Evolutionary conservation across 192 early-diverging fungal genomes (phyloP).

Genomic region (Coemansia sp.): DNA sequence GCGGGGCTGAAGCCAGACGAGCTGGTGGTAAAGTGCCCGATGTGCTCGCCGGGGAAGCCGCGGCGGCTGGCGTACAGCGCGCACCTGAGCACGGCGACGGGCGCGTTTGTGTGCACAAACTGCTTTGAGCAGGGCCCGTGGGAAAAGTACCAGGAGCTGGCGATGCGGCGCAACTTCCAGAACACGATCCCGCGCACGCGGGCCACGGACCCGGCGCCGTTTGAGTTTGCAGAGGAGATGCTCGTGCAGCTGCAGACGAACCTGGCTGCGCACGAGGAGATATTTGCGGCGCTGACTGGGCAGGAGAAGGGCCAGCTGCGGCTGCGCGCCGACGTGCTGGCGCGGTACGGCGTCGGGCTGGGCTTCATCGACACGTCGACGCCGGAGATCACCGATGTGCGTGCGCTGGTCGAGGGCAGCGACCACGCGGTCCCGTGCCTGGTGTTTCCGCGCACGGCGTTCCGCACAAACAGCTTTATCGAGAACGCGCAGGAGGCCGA

Average conservation of each 20-base stretch:
- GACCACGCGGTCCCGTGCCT: slow-evolving; percentile 34
- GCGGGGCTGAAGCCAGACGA: slow-evolving; percentile 50
- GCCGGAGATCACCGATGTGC: slow-evolving; percentile 28
- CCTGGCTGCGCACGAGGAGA: slow-evolving; percentile 41
- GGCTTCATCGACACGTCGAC: slow-evolving; percentile 36
- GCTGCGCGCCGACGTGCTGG: slow-evolving; percentile 37
- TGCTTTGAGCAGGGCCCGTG: slow-evolving; percentile 59
- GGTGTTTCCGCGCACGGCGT: slow-evolving; percentile 53
- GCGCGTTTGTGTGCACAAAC: slow-evolving; percentile 57
- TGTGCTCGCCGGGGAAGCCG: slow-evolving; percentile 50
- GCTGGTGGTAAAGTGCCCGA: slow-evolving; percentile 52
- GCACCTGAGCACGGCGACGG: slow-evolving; percentile 52
- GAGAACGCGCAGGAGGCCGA: slow-evolving; percentile 6
- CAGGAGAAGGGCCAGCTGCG: slow-evolving; percentile 31
- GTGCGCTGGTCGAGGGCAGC: slow-evolving; percentile 25
- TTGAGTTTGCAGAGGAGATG: slow-evolving; percentile 36
- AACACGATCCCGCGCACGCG: slow-evolving; percentile 36
- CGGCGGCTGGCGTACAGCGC: slow-evolving; percentile 56
- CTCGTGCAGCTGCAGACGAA: slow-evolving; percentile 16
- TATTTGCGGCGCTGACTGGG: slow-evolving; percentile 41
- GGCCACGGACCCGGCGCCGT: slow-evolving; percentile 23
- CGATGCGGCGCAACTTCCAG: slow-evolving; percentile 34
- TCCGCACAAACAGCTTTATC: slow-evolving; percentile 54
- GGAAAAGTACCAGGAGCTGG: slow-evolving; percentile 56
- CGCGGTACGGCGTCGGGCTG: slow-evolving; percentile 54